Evolutionary conservation across 1,284 basidiomycete genomes (phyloP).

Genomic region (Cutaneotrichosporon daszewskae): DNA sequence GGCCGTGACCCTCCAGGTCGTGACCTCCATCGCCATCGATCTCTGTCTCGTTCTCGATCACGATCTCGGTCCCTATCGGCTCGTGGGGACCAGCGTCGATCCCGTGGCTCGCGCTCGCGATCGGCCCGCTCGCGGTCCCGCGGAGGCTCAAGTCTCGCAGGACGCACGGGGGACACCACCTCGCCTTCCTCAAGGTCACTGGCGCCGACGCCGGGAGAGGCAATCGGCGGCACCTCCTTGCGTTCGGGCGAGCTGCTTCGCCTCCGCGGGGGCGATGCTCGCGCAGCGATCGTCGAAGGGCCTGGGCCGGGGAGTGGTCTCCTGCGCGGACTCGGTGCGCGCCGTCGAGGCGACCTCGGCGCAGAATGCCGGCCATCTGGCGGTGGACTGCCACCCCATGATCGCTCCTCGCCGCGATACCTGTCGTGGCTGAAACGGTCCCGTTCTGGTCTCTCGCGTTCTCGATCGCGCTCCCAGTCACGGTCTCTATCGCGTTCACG

Average conservation of each 20-base stretch:
- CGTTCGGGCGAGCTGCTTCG: slow-evolving; percentile 8
- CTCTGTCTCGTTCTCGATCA: slow-evolving; percentile 14
- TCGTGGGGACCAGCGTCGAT: too few species aligned
- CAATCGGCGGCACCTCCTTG: not conserved
- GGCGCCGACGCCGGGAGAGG: not conserved
- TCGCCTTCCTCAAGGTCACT: slow-evolving; percentile 43
- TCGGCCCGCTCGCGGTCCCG: slow-evolving; percentile 3
- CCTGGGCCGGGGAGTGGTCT: slow-evolving; percentile 12
- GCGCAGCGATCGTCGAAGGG: slow-evolving; percentile 12
- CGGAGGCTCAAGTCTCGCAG: slow-evolving; percentile 8
- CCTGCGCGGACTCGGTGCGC: too few species aligned
- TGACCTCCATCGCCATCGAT: slow-evolving; percentile 9
- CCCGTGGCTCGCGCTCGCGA: slow-evolving; percentile 8
- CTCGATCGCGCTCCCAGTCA: slow-evolving; percentile 12
- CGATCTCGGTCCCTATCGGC: slow-evolving; percentile 11
- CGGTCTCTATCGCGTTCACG: slow-evolving; percentile 9
- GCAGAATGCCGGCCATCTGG: not conserved
- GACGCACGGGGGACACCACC: slow-evolving; percentile 34
- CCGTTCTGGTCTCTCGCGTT: slow-evolving; percentile 13
- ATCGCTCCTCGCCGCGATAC: slow-evolving; percentile 5
- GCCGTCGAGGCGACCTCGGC: slow-evolving; percentile 6
- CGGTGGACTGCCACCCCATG: not conserved
- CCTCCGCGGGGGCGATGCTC: slow-evolving; percentile 16
- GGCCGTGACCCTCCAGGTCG: slow-evolving; percentile 5
- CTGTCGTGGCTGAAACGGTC: too few species aligned